Evolutionary conservation across 2,329 filamentous ascomycete genomes (phyloP).

Genomic region (Cordyceps javanica): DNA sequence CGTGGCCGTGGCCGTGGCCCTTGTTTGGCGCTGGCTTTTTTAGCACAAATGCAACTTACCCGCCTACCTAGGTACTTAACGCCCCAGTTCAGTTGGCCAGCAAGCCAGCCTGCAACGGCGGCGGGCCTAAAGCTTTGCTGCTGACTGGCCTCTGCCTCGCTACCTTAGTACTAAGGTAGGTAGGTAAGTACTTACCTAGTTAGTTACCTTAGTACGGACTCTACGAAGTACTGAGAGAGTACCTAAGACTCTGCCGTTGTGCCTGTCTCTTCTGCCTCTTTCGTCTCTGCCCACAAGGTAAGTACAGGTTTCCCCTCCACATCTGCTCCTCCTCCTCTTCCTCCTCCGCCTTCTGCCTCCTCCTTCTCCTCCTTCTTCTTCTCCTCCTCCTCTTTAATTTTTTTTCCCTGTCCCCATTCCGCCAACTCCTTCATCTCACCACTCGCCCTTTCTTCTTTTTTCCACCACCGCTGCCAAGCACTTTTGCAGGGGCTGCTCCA

Average conservation of each 20-base stretch:
- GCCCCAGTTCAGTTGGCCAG: constrained; percentile 6
- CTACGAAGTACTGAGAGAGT: no score
- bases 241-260: not conserved
- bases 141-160: not conserved
- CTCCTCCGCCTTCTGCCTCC: not conserved
- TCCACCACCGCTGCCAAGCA: not conserved
- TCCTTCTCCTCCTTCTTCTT: not conserved
- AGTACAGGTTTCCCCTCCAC: constrained; percentile 4
- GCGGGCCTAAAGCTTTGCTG: not conserved
- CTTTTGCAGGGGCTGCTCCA: not conserved
- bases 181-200: not conserved
- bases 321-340: not conserved
- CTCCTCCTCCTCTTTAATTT: not conserved
- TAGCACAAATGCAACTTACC: not conserved
- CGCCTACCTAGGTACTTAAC: no score
- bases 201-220: no score
- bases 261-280: no score
- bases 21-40: constrained; percentile 1
- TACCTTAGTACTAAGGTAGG: not conserved
- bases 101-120: no score
- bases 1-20: not conserved
- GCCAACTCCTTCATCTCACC: not conserved
- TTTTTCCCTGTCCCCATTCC: not conserved
- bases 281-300: no score
- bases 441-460: not conserved